A percentile compares a stretch with the other conserved stretches of the same genome.
Conservation (phyloP, 208 protist species). For the Wallacemonas rigidus region DNA sequence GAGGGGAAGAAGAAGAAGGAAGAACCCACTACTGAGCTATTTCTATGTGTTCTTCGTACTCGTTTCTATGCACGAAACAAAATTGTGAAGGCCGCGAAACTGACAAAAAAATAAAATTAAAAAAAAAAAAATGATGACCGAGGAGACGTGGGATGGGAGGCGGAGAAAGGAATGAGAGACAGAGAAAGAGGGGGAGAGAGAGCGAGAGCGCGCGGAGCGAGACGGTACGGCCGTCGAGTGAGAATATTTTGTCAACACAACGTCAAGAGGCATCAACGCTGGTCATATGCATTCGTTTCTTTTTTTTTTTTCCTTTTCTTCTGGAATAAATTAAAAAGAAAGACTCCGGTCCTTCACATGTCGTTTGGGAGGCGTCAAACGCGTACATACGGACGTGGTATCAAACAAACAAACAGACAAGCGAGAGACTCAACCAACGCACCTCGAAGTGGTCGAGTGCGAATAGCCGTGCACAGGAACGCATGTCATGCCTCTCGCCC, state of each 20-base stretch:
- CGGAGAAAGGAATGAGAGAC: conserved; percentile 20
- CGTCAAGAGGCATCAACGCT: not conserved
- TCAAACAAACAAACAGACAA: too few species aligned
- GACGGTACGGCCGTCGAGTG: not conserved
- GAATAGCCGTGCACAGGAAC: too few species aligned
- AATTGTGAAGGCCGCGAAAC: conserved; percentile 8
- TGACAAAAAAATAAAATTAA: not conserved
- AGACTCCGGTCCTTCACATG: too few species aligned
- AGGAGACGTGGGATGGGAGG: not conserved
- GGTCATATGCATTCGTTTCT: not conserved
- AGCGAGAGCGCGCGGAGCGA: not conserved
- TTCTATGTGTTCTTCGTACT: conserved; percentile 20
- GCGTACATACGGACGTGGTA: too few species aligned
- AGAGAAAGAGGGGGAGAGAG: conserved; percentile 1
- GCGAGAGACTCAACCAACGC: too few species aligned
- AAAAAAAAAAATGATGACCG: too few species aligned
- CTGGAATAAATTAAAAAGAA: too few species aligned
- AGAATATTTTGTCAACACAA: too few species aligned
- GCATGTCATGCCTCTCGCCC: too few species aligned
- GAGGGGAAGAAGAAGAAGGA: not conserved
- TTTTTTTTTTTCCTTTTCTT: conserved; percentile 18
- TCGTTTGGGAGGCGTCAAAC: too few species aligned
- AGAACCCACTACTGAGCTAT: not conserved
- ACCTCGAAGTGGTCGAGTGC: too few species aligned
- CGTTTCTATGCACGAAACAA: conserved; percentile 16